phyloP scores from a whole-genome alignment of 2,329 filamentous ascomycete species.

The Diaporthe vexans region DNA sequence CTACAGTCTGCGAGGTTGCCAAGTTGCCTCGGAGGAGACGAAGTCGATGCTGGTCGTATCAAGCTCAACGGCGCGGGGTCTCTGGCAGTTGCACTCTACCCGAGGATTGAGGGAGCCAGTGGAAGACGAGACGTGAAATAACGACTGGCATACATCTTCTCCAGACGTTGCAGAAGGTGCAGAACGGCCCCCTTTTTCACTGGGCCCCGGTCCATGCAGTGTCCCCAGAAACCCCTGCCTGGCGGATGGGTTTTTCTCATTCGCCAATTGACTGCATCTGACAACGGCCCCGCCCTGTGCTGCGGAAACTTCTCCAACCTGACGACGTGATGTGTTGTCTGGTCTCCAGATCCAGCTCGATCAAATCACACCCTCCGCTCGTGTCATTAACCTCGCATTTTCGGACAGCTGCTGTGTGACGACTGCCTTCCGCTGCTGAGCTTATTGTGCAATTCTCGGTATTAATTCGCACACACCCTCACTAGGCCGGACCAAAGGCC shows the following conservation, averaged over 20 bases:
- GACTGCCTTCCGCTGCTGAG: not conserved
- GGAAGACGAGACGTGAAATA: not conserved
- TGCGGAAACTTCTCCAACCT: conserved; percentile 11
- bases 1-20: not conserved
- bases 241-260: not conserved
- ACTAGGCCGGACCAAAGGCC: not conserved
- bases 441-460: conserved; percentile 22
- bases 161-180: conserved; percentile 1
- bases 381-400: not conserved
- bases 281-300: conserved; percentile 16
- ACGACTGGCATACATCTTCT: conserved; percentile 5
- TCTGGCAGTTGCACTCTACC: not conserved
- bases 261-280: conserved; percentile 24
- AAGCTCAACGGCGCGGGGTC: not conserved
- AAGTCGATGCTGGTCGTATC: not conserved
- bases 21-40: not conserved
- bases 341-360: conserved; percentile 3
- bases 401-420: not conserved
- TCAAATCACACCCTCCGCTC: conserved; percentile 20
- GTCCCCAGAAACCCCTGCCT: not conserved
- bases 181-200: conserved; percentile 12
- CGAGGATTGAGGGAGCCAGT: not conserved
- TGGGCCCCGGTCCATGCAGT: conserved; percentile 16
- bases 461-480: not conserved
- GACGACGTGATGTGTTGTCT: conserved; percentile 16